Percentiles rank a stretch among this genome's conserved stretches.
Conservation (phyloP, 345 rosid genomes). For the Eucalyptus polyanthemos region DNA sequence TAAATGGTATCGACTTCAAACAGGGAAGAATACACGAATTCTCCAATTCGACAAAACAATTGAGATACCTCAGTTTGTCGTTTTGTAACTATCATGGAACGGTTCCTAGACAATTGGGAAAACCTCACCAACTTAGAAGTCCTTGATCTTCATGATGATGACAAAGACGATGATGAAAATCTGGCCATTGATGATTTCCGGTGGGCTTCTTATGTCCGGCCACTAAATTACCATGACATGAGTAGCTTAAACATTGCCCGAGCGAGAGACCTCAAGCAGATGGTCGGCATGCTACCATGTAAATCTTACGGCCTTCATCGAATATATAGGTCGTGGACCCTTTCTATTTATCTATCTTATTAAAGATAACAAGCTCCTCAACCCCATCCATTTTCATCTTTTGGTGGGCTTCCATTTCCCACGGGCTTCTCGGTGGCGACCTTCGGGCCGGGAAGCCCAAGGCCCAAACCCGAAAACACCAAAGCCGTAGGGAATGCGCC, state of each 20-base stretch:
- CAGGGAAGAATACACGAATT: background rate
- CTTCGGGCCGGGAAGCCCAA: background rate
- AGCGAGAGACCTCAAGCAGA: background rate
- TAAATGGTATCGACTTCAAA: background rate
- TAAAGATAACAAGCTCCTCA: background rate
- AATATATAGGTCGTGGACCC: background rate
- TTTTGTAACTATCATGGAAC: background rate
- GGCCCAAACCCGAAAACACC: background rate
- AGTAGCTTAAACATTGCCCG: background rate
- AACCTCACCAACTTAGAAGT: background rate
- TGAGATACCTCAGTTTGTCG: background rate
- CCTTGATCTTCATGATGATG: background rate
- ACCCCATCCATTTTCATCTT: background rate
- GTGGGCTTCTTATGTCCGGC: background rate
- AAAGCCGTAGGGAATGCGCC: background rate
- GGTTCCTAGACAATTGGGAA: background rate
- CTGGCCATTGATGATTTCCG: background rate
- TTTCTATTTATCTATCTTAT: background rate
- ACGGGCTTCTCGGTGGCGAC: background rate
- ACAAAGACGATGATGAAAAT: background rate
- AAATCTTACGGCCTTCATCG: background rate
- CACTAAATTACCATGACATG: background rate
- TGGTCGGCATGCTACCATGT: background rate
- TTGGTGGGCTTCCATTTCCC: background rate
- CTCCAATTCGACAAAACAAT: background rate